Evolutionary conservation across 164 flowering plant genomes (phyloP), one percentile per base, ranked within the genome.

Genomic region (Cinnamomum chago): DNA sequence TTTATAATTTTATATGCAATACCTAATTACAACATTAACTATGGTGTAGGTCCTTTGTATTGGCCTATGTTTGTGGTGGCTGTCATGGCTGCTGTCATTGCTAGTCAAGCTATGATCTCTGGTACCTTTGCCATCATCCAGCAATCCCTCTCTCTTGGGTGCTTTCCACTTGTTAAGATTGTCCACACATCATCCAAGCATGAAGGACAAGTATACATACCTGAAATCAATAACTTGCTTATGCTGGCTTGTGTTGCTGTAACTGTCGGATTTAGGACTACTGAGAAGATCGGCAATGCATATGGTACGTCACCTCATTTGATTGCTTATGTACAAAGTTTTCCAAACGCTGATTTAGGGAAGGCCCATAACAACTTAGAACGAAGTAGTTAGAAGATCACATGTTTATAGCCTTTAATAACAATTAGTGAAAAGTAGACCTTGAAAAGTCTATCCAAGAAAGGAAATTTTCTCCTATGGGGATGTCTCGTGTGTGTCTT

Each of bases 41-140:
- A 13, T 22, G 12, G 62, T 58, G 24, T 82, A 90, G 91, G 25
- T 23, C 66, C 81, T 6, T 1, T 87, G 13, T 90, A 83, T 50
- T 89, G 92, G 93, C 92, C 92, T 12, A 84, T 85, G 89, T 93
- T 93, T 76, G 87, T 80, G 47, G 85, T 90, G 77, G 94, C 94
- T 5, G 90, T 91, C 10, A 0, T 77, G 65, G 90, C 94, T 0
- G 74, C 97, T 3, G 87, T 94, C 71, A 91, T 92, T 17, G 97
- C 94, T 6, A 94, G 93, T 66, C 90, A 88, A 75, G 88, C 90
- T 1, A 82, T 89, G 88, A 89, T 89, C 40, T 88, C 89, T 0
- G 93, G 86, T 2, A 82, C 90, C 3, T 89, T 86, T 71, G 82
- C 90, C 15, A 89, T 88, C 40, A 82, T 89, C 65, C 88, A 86